Evolutionary conservation across 305 asterid species (phyloP).

Genomic region (Fraxinus velutina): DNA sequence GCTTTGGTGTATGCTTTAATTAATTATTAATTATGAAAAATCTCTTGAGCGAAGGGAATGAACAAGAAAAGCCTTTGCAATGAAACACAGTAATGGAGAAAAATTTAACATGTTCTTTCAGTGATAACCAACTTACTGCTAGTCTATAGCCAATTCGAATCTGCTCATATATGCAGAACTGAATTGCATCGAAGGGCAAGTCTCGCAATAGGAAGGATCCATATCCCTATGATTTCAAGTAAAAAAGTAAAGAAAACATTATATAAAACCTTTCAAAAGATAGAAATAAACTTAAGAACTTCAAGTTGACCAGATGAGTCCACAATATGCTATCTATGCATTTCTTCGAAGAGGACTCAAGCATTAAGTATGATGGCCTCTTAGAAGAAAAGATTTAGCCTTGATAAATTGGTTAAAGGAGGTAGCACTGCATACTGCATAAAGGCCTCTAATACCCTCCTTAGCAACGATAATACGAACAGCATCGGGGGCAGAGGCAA

Average conservation of each 20-base stretch:
- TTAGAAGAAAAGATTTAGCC: not conserved
- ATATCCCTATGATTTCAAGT: constrained; percentile 40
- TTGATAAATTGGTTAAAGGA: not conserved
- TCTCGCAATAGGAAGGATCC: constrained; percentile 66
- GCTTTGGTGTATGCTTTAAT: not conserved
- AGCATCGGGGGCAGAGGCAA: constrained; percentile 71
- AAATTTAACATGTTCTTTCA: not conserved
- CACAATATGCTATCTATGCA: not conserved
- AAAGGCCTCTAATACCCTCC: constrained; percentile 75
- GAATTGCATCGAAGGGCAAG: constrained; percentile 72
- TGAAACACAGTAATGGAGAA: not conserved
- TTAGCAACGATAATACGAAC: constrained; percentile 61
- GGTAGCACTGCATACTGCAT: constrained; percentile 44
- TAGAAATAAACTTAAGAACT: not conserved
- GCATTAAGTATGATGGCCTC: not conserved
- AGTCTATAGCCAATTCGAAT: constrained; percentile 56
- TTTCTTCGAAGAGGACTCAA: not conserved
- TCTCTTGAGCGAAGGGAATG: not conserved
- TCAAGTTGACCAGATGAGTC: not conserved
- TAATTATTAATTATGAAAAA: too few relatives aligned
- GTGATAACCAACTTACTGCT: constrained; percentile 48
- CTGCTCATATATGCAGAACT: constrained; percentile 71
- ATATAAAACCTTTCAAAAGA: not conserved
- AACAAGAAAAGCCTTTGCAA: not conserved
- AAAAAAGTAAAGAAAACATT: constrained; percentile 3